phyloP scores from a whole-genome alignment of 1,139 yeast species.

The Yamadazyma kanchanaburiensis region DNA sequence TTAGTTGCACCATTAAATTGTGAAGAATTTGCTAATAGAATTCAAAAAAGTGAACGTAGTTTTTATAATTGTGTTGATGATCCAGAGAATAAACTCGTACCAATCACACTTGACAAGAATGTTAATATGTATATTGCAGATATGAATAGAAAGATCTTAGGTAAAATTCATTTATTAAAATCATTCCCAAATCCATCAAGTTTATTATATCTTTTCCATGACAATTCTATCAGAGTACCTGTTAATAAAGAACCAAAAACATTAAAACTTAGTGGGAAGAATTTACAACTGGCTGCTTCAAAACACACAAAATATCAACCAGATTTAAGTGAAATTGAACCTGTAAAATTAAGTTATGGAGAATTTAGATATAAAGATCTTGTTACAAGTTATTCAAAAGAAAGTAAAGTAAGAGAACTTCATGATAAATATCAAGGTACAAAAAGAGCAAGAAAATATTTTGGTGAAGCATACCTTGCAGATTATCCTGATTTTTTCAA shows the following conservation, averaged over 20 bases:
- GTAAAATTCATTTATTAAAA: conserved; percentile 10
- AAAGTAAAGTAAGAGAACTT: conserved; percentile 7
- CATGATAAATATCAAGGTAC: conserved; percentile 9
- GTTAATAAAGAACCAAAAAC: conserved; percentile 8
- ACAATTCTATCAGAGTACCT: conserved; percentile 8
- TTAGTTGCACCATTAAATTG: conserved; percentile 9
- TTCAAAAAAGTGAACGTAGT: conserved; percentile 11
- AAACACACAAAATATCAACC: conserved; percentile 6
- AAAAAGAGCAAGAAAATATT: conserved; percentile 36
- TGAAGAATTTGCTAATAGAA: conserved; percentile 11
- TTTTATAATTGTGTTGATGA: conserved; percentile 14
- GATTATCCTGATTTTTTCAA: conserved; percentile 22
- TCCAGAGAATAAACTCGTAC: conserved; percentile 9
- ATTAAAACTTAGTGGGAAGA: not conserved
- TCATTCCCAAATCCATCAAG: conserved; percentile 12
- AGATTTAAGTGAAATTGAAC: conserved; percentile 5
- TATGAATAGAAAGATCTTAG: conserved; percentile 10
- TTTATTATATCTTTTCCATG: conserved; percentile 12
- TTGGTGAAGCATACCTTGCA: conserved; percentile 45
- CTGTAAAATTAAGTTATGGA: conserved; percentile 8
- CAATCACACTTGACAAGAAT: conserved; percentile 11
- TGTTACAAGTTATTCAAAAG: conserved; percentile 3
- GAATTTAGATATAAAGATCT: conserved; percentile 8
- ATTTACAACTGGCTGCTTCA: conserved; percentile 4
- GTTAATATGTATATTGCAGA: conserved; percentile 10